These are phyloP conservation scores for Colletotrichum phormii DNA, from an alignment of 2,329 filamentous ascomycete species.

Conservation along the genomic window DNA sequence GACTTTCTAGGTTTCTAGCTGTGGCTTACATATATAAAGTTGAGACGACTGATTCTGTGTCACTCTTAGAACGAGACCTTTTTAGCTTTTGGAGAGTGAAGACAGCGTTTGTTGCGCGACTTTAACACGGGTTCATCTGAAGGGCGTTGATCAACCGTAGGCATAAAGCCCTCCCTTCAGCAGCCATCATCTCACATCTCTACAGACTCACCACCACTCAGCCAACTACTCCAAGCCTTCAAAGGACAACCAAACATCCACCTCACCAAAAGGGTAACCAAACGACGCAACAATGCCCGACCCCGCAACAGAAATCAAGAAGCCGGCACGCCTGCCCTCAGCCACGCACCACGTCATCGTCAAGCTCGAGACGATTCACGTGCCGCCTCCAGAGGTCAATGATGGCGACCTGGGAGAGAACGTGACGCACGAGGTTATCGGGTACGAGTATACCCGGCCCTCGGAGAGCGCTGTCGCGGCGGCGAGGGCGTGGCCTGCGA, in stretches of 20 bases:
- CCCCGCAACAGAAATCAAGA: slow-evolving; percentile 24
- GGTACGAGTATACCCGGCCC: slow-evolving; percentile 35
- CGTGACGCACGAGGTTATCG: slow-evolving; percentile 36
- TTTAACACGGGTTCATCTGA: not conserved
- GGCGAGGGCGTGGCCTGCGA: slow-evolving; percentile 40
- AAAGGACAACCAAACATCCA: not conserved
- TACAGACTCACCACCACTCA: not conserved
- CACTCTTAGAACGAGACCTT: not conserved
- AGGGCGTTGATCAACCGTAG: not conserved
- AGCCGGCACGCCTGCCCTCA: slow-evolving; percentile 27
- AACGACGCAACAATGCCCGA: slow-evolving; percentile 17
- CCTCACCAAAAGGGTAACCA: too few species aligned
- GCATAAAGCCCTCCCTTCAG: not conserved
- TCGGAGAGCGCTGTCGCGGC: slow-evolving; percentile 17
- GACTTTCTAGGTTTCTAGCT: not conserved
- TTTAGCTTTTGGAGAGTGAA: not conserved
- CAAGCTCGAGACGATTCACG: slow-evolving; percentile 39
- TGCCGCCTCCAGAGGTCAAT: slow-evolving; percentile 29
- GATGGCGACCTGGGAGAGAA: not conserved
- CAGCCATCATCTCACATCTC: not conserved
- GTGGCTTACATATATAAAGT: not conserved
- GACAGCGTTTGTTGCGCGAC: not conserved
- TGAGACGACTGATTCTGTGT: not conserved
- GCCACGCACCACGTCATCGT: slow-evolving; percentile 37
- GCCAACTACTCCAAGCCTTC: too few species aligned